phyloP scores from a whole-genome alignment of 2,329 filamentous ascomycete genomes.

The Aspergillus pseudonomiae region DNA sequence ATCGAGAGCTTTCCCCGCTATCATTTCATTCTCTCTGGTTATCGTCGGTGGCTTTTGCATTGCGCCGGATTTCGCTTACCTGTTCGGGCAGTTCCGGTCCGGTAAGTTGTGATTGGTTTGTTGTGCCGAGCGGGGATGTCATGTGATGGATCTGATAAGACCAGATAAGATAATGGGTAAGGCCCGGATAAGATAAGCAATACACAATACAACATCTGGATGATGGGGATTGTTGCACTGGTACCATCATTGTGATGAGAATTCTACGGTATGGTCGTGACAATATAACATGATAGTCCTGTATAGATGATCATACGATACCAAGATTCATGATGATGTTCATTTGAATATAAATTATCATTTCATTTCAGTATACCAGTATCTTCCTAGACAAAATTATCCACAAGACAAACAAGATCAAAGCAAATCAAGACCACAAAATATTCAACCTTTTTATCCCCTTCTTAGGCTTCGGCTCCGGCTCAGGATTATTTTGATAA shows the following conservation, averaged over 20 bases:
- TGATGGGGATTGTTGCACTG: too few species aligned
- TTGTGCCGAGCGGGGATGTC: not conserved
- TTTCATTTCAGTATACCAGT: not conserved
- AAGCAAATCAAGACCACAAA: conserved; percentile 25
- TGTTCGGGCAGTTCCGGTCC: not conserved
- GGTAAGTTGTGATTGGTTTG: not conserved
- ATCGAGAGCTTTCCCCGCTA: not conserved
- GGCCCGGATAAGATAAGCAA: not conserved
- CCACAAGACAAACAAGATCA: too few species aligned
- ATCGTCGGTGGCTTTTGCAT: not conserved
- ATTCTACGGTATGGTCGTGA: not conserved
- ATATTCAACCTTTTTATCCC: conserved; percentile 29
- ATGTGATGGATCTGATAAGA: conserved; percentile 1
- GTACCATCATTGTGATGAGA: not conserved
- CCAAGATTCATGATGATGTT: not conserved
- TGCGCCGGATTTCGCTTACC: not conserved
- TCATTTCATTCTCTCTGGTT: not conserved
- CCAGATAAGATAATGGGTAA: not conserved
- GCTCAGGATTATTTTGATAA: conserved; percentile 32
- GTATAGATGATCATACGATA: not conserved
- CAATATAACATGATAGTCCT: not conserved
- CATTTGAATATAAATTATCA: not conserved
- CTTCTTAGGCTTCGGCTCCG: conserved; percentile 23
- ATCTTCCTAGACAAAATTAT: too few species aligned
- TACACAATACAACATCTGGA: not conserved